Conservation (phyloP, 805 yeast genomes). For the Metschnikowia aberdeeniae region DNA sequence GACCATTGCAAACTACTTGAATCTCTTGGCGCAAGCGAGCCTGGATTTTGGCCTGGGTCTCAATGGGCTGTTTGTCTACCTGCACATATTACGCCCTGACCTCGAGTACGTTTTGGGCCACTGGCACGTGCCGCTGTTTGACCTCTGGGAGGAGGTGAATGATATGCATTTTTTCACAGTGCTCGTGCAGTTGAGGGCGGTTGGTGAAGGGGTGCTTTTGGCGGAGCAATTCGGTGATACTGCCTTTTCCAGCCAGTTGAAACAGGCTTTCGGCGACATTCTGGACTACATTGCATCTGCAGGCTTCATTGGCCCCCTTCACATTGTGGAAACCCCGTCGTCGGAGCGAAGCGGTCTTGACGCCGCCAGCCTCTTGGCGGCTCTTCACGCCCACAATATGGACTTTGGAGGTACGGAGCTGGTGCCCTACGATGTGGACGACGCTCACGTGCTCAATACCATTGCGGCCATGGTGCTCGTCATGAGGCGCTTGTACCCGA, state of each 20-base stretch:
- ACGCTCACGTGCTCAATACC: constrained; percentile 57
- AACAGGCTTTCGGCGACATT: constrained; percentile 25
- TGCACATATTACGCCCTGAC: constrained; percentile 61
- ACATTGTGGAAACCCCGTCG: constrained; percentile 56
- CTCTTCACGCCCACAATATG: constrained; percentile 44
- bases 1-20: constrained; percentile 55
- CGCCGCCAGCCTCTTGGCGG: constrained; percentile 62
- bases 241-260: neutral
- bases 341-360: constrained; percentile 68
- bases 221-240: constrained; percentile 21
- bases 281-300: constrained; percentile 35
- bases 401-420: constrained; percentile 26
- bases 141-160: constrained; percentile 87
- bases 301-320: constrained; percentile 31
- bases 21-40: constrained; percentile 31
- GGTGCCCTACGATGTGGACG: constrained; percentile 62
- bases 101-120: constrained; percentile 54
- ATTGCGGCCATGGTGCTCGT: constrained; percentile 57
- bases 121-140: constrained; percentile 73
- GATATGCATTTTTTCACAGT: constrained; percentile 78
- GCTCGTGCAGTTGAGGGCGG: constrained; percentile 66
- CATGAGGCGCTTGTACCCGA: constrained; percentile 73
- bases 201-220: constrained; percentile 50
- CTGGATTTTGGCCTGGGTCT: constrained; percentile 23
- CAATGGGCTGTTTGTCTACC: constrained; percentile 40